Base-by-base conservation (phyloP, 805 yeast genomes). In the Torulaspora delbrueckii region DNA sequence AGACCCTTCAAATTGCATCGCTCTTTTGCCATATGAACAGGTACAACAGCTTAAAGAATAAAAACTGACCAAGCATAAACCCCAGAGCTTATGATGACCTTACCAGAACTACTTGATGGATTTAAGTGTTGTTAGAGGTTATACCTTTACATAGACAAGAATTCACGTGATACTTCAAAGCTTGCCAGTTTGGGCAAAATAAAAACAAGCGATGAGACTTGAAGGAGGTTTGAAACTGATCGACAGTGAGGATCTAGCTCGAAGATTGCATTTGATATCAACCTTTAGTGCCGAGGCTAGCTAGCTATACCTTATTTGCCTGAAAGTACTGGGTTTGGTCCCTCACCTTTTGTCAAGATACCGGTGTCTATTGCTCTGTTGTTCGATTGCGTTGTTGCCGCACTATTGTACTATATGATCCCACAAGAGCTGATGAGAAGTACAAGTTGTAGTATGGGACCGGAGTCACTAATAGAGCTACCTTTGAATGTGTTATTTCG, bases 401-500 rank as follows among this genome's bases (percentile, higher is more conserved):
- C 36, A 25, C 43, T 45, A 31, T 26, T 39, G 40, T 40, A 40
- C 37, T 16, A 37, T 37, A 30, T 40, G 27, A 35, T 35, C 40
- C 39, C 42, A 37, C 34, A 23, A 35, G 34, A 22, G 23, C 41
- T 32, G 37, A 40, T 34, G 37, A 26, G 41, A n/a, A 37, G 34
- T 14, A 18, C 19, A 31, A 14, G 27, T 23, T 26, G 19, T 14
- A 14, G 8, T 9, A 23, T 36, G 34, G 25, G 19, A 14, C 38
- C 42, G 19, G 24, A 23, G 13, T 35, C 42, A 13, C 23, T 45
- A 34, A 45, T 40, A 16, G 53, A 55, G 35, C 47, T 62, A 19
- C 64, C 66, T 4, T 38, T 62, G 33, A 54, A 56, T 34, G 51
- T 61, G 3, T 30, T 62, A 27, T 50, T 60, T 40, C 53, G 50